phyloP scores from a whole-genome alignment of 306 rosid species.

The Gillenia trifoliata region DNA sequence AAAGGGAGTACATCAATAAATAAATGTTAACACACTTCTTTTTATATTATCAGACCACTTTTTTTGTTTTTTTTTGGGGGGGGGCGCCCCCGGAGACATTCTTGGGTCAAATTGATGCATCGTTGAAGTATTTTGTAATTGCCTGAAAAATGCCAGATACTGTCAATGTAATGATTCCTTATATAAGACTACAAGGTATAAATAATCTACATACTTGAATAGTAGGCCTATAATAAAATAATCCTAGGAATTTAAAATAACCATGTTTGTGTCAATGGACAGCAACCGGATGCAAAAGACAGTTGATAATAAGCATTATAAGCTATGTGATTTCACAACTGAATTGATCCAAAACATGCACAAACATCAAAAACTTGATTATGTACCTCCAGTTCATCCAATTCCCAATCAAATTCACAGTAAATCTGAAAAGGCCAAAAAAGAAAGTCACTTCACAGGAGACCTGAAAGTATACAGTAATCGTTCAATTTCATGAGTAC shows the following conservation, averaged over 20 bases:
- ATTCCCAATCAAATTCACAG: constrained; percentile 90
- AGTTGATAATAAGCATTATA: not conserved
- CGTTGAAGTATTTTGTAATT: no score
- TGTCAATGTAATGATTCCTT: not conserved
- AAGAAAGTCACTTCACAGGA: constrained; percentile 8
- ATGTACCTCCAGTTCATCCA: constrained; percentile 76
- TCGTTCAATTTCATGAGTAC: not conserved
- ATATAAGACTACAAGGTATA: not conserved
- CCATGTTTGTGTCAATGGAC: not conserved
- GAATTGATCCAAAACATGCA: constrained; percentile 3
- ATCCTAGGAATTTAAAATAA: not conserved
- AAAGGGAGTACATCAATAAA: not conserved
- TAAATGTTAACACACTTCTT: not conserved
- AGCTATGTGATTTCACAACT: not conserved
- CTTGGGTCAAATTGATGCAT: no score
- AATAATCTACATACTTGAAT: not conserved
- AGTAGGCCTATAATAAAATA: not conserved
- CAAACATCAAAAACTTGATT: constrained; percentile 7
- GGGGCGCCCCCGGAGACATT: no score
- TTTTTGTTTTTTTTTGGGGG: no score
- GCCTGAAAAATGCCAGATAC: not conserved
- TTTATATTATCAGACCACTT: no score
- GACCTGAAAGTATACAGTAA: not conserved
- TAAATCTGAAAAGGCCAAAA: constrained; percentile 46
- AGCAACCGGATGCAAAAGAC: not conserved